Evolutionary conservation across 2,329 filamentous ascomycete genomes (phyloP), one percentile per base, ranked within the genome.

Genomic region (Neofusicoccum kwambonambiense): DNA sequence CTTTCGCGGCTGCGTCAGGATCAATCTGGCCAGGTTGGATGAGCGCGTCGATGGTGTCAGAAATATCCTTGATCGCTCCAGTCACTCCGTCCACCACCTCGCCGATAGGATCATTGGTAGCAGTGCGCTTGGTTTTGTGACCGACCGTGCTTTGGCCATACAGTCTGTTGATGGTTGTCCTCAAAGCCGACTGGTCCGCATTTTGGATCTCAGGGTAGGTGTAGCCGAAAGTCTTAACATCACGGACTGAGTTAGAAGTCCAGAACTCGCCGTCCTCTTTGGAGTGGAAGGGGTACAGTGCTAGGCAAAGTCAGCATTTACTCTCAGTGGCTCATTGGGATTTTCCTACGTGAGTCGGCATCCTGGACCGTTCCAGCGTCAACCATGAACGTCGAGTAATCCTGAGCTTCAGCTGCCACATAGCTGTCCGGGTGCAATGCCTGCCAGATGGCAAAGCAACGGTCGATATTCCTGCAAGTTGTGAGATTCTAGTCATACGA

Each of bases 361-460:
- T 86, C 82, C 69, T 87, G 82, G 0, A 84, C 75, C 1, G 84
- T 79, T 0, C 87, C 87, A 9, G 79, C 77, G 1, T 81, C 71
- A 6, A 83, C 86, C 0, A 86, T 89, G 70, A 86, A 93, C 1
- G 88, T 90, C 12, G 83, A n/a, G 76, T 78, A 60, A 82, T 85
- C 66, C 45, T 78, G 78, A 6, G 78, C 69, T 67, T 85, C 83
- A 0, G 88, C 83, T 22, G 82, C 78, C 4, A 92, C 84, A 78
- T 88, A 94, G 34, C 84, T 84, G 19, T 86, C 79, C 0, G 89
- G 90, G 68, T 95, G 85, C 11, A 95, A 76, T 0, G 83, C 81
- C 78, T 95, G 90, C 90, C 90, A 95, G 67, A 96, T 84, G 37
- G 90, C 86, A 67, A 92, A 86, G 34, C 91, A 76, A 2, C 92